Conservation (phyloP, 2,329 filamentous ascomycete species). For the Dactylellina sp. region DNA sequence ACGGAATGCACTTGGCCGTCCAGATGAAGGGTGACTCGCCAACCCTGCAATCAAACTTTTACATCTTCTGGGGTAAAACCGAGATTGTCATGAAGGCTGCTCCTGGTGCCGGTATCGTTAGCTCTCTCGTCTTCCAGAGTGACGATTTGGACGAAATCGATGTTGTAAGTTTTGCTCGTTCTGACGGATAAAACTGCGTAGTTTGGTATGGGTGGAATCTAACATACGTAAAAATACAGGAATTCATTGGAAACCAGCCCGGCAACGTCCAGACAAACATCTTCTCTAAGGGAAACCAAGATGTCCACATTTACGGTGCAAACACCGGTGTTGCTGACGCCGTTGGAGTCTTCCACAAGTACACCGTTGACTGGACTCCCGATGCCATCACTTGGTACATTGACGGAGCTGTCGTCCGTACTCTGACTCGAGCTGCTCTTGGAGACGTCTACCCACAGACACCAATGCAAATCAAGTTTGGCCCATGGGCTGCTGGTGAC, state of each 20-base stretch:
- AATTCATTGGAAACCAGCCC: conserved; percentile 86
- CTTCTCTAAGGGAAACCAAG: conserved; percentile 90
- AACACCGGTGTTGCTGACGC: conserved; percentile 82
- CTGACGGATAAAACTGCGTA: too few relatives aligned
- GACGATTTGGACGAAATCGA: conserved; percentile 96
- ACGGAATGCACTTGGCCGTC: conserved; percentile 49
- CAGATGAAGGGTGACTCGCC: conserved; percentile 65
- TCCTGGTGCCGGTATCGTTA: conserved; percentile 90
- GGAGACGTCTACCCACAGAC: conserved; percentile 80
- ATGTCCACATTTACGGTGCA: conserved; percentile 85
- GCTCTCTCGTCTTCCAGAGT: conserved; percentile 88
- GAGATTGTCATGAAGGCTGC: conserved; percentile 87
- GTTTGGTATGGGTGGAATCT: background rate
- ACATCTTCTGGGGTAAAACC: conserved; percentile 98
- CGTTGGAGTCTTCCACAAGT: conserved; percentile 78
- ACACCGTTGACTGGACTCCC: conserved; percentile 90
- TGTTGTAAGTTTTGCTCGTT: conserved; percentile 65
- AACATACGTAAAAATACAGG: conserved; percentile 65
- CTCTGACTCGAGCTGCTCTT: conserved; percentile 71
- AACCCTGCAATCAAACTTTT: conserved; percentile 88
- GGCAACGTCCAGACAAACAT: conserved; percentile 91
- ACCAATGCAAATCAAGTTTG: conserved; percentile 93
- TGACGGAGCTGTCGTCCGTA: conserved; percentile 81
- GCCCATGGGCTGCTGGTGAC: conserved; percentile 92
- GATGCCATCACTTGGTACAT: conserved; percentile 88